phyloP scores from a whole-genome alignment of 345 rosid genomes.

The Salix brachista region DNA sequence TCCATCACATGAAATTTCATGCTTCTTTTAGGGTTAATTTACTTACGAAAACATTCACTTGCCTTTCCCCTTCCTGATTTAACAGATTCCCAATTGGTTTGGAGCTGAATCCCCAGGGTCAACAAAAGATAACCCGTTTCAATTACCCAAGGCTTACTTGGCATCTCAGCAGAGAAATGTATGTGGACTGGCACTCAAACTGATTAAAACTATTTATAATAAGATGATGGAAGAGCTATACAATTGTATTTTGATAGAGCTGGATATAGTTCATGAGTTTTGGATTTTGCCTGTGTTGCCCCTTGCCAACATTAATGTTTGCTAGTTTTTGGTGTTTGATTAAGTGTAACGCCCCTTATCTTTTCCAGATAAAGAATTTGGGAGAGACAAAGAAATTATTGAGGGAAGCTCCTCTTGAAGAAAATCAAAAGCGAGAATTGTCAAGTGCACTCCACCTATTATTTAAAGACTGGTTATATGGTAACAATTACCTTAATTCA shows the following conservation, averaged over 20 bases:
- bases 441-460: conserved; percentile 81
- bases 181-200: conserved; percentile 10
- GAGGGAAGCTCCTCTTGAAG: conserved; percentile 79
- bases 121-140: conserved; percentile 84
- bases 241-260: neutral
- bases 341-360: neutral
- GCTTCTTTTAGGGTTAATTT: neutral
- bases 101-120: conserved; percentile 62
- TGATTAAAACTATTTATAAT: neutral
- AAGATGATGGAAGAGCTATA: conserved; percentile 6
- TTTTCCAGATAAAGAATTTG: conserved; percentile 63
- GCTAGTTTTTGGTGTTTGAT: neutral
- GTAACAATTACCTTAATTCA: conserved; percentile 34
- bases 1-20: neutral
- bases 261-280: conserved; percentile 1
- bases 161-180: conserved; percentile 83
- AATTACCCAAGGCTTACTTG: conserved; percentile 66
- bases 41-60: neutral
- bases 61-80: conserved; percentile 10
- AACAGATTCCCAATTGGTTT: conserved; percentile 92
- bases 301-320: neutral
- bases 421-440: conserved; percentile 76
- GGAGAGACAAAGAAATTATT: conserved; percentile 69
- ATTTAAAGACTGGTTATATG: conserved; percentile 97
- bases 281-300: conserved; percentile 4